phyloP scores from a whole-genome alignment of 2,329 filamentous ascomycete species.

The Bipolaris gigantea region DNA sequence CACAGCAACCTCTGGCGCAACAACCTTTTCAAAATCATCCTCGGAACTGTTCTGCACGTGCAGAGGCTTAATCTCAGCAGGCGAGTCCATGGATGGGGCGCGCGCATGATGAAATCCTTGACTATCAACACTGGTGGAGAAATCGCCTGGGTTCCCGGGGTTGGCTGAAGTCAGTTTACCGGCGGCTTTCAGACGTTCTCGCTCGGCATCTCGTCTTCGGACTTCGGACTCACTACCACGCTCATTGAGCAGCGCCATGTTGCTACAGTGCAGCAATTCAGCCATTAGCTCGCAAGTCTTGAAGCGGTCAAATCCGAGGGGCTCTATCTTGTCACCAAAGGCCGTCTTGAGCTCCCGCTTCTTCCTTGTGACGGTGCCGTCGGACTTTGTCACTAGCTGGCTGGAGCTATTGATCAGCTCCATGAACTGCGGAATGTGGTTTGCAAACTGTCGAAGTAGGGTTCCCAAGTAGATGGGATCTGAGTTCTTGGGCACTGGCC shows the following conservation, averaged over 20 bases:
- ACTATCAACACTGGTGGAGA: slow-evolving; percentile 56
- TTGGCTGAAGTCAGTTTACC: slow-evolving; percentile 68
- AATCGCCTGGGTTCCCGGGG: slow-evolving; percentile 59
- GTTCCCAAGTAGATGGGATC: slow-evolving; percentile 97
- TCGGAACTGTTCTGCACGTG: slow-evolving; percentile 82
- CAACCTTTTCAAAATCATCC: slow-evolving; percentile 92
- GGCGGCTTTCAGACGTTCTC: slow-evolving; percentile 75
- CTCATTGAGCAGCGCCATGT: slow-evolving; percentile 96
- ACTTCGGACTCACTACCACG: slow-evolving; percentile 86
- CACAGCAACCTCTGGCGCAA: slow-evolving; percentile 67
- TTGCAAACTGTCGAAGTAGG: slow-evolving; percentile 83
- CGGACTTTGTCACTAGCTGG: slow-evolving; percentile 59
- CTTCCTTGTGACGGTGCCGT: slow-evolving; percentile 63
- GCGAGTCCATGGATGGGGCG: slow-evolving; percentile 53
- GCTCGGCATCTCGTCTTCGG: slow-evolving; percentile 74
- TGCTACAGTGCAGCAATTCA: slow-evolving; percentile 94
- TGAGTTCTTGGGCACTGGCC: slow-evolving; percentile 76
- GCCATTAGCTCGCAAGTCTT: slow-evolving; percentile 99
- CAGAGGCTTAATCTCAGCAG: slow-evolving; percentile 69
- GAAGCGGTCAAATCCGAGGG: slow-evolving; percentile 94
- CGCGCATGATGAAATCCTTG: slow-evolving; percentile 56
- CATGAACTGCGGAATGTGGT: slow-evolving; percentile 94
- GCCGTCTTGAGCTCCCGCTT: slow-evolving; percentile 79
- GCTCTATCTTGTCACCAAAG: slow-evolving; percentile 88
- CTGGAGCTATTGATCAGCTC: slow-evolving; percentile 76